Conservation (phyloP, 148 eudicot species). For the Vaccinium myrtillus region DNA sequence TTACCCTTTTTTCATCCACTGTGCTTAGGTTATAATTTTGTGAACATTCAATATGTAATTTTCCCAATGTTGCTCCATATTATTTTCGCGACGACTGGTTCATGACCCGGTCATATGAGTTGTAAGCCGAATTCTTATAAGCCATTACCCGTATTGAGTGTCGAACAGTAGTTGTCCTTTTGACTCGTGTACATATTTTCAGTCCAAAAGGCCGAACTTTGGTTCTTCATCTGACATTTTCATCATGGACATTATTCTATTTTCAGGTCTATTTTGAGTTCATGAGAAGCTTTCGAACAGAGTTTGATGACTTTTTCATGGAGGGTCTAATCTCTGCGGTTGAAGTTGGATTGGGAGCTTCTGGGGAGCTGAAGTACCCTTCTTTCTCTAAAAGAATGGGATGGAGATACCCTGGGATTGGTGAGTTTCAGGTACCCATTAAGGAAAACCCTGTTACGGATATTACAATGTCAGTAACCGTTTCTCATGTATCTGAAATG, state of each 20-base stretch:
- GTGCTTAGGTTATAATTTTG: not conserved
- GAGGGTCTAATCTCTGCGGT: constrained; percentile 51
- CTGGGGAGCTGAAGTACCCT: constrained; percentile 68
- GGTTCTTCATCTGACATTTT: not conserved
- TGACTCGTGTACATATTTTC: not conserved
- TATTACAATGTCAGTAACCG: not conserved
- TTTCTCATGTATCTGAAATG: not conserved
- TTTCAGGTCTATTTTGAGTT: constrained; percentile 68
- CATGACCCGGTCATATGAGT: not conserved
- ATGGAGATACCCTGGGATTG: constrained; percentile 77
- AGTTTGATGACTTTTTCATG: constrained; percentile 53
- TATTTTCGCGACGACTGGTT: not conserved
- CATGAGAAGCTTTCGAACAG: constrained; percentile 81
- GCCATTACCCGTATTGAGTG: not conserved
- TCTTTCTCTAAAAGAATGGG: constrained; percentile 59
- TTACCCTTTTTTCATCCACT: not conserved
- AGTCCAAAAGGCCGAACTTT: not conserved
- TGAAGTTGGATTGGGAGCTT: constrained; percentile 69
- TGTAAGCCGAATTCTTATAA: not conserved
- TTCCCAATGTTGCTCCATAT: not conserved
- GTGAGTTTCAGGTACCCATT: constrained; percentile 77
- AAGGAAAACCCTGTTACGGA: constrained; percentile 20
- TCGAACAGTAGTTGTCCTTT: constrained; percentile 1
- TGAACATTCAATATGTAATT: not conserved
- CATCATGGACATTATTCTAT: constrained; percentile 16